Percentiles rank a stretch among this genome's conserved stretches.
These are phyloP conservation scores for Blastobotrys malaysiensis DNA, from an alignment of 1,139 yeast genomes.

Conservation along the genomic window DNA sequence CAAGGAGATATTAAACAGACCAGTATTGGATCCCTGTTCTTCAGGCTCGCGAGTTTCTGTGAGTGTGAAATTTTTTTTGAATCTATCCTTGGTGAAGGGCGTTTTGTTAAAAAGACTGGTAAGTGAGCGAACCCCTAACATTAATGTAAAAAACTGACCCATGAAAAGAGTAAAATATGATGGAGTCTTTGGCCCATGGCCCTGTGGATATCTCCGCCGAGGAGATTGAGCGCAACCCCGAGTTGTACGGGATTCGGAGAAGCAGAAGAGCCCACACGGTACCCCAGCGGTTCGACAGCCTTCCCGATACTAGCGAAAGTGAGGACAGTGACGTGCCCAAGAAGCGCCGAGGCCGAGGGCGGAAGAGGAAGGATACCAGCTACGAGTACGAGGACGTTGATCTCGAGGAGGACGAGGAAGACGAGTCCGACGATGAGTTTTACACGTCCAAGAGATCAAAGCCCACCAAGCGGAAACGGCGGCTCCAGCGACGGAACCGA, in stretches of 20 bases:
- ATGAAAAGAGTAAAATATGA: background rate
- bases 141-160: background rate
- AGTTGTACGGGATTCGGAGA: constrained; percentile 85
- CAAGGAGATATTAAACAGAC: background rate
- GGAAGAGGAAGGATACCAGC: constrained; percentile 10
- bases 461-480: constrained; percentile 18
- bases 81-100: background rate
- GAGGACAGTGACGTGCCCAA: constrained; percentile 24
- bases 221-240: constrained; percentile 51
- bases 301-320: constrained; percentile 23
- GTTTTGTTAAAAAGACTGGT: background rate
- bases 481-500: constrained; percentile 26
- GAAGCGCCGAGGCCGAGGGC: constrained; percentile 9
- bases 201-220: constrained; percentile 8
- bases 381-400: constrained; percentile 16
- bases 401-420: constrained; percentile 31
- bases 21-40: too few species aligned
- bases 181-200: background rate
- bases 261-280: constrained; percentile 66
- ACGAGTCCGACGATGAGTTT: constrained; percentile 28
- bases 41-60: background rate
- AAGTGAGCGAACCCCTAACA: background rate
- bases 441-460: constrained; percentile 18
- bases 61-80: background rate
- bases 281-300: constrained; percentile 39